Conservation (phyloP, 371 early-diverging fungal genomes). For the Nosema muscidifuracis region DNA sequence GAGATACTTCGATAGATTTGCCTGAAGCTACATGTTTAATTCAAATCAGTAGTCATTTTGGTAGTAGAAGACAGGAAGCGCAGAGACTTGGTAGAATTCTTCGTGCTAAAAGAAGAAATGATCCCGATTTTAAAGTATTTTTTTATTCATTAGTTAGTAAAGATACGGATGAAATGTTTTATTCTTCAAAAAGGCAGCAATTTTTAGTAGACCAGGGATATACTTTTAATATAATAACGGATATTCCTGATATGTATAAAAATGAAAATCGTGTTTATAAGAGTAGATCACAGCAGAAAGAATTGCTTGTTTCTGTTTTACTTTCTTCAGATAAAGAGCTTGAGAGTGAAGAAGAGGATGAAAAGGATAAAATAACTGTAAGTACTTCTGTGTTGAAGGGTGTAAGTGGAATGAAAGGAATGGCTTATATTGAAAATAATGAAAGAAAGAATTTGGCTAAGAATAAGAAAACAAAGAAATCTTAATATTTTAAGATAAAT, state of each 20-base stretch:
- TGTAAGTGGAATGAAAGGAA: slow-evolving; percentile 77
- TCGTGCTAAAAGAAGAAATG: slow-evolving; percentile 84
- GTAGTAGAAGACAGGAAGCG: slow-evolving; percentile 96
- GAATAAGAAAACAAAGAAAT: neutral
- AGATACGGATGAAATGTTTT: slow-evolving; percentile 98
- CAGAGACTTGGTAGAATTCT: slow-evolving; percentile 88
- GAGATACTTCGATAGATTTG: slow-evolving; percentile 97
- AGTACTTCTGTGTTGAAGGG: slow-evolving; percentile 68
- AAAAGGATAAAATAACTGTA: slow-evolving; percentile 37
- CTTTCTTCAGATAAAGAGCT: slow-evolving; percentile 69
- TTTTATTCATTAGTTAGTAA: slow-evolving; percentile 92
- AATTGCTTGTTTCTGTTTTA: slow-evolving; percentile 76
- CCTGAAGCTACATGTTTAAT: slow-evolving; percentile 98
- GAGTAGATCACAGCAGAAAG: slow-evolving; percentile 72
- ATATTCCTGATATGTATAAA: slow-evolving; percentile 71
- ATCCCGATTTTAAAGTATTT: slow-evolving; percentile 87
- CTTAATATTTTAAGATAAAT: too few relatives aligned
- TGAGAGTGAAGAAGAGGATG: slow-evolving; percentile 61
- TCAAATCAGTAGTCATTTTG: slow-evolving; percentile 94
- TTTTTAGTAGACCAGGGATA: slow-evolving; percentile 99
- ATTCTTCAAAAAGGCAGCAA: slow-evolving; percentile 90
- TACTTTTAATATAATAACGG: slow-evolving; percentile 82
- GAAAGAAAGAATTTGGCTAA: neutral
- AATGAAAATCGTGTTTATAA: slow-evolving; percentile 69
- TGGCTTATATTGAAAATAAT: slow-evolving; percentile 76